These are phyloP conservation scores for Talaromyces adpressus DNA, from an alignment of 495 filamentous ascomycete genomes.

Conservation along the genomic window DNA sequence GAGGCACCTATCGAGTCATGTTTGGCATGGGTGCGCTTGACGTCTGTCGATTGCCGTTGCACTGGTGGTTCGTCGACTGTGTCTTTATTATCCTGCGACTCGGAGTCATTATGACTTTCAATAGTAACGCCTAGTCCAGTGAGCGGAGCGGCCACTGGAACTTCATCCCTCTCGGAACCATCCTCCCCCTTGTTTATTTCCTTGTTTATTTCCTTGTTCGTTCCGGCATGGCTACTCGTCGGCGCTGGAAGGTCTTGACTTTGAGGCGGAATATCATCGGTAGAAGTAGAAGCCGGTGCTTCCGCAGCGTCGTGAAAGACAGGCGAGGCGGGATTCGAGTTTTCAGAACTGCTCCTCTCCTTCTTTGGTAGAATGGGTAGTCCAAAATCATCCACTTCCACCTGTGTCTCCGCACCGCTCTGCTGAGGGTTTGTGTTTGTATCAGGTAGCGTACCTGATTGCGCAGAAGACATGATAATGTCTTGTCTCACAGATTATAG, in stretches of 20 bases:
- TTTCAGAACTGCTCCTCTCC: conserved; percentile 12
- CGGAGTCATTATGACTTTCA: neutral
- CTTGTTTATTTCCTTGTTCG: neutral
- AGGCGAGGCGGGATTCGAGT: conserved; percentile 14
- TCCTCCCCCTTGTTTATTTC: conserved; percentile 2
- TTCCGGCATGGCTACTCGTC: neutral
- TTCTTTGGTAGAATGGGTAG: conserved; percentile 32
- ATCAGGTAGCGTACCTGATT: neutral
- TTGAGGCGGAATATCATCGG: neutral
- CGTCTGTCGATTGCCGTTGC: neutral
- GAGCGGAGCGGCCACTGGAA: conserved; percentile 5
- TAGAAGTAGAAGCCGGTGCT: neutral
- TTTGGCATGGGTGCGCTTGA: conserved; percentile 17
- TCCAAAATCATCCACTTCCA: conserved; percentile 38
- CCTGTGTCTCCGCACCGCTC: neutral
- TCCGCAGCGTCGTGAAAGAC: conserved; percentile 17
- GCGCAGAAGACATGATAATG: neutral
- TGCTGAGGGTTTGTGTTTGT: neutral
- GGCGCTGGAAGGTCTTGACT: conserved; percentile 7
- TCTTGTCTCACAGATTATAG: neutral
- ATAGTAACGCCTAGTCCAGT: conserved; percentile 1
- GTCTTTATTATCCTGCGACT: conserved; percentile 4
- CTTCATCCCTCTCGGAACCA: neutral
- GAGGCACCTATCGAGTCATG: conserved; percentile 41
- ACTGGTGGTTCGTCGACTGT: conserved; percentile 8